These are phyloP conservation scores for Trametopsis cervina DNA, from an alignment of 768 basidiomycete species.

Conservation along the genomic window DNA sequence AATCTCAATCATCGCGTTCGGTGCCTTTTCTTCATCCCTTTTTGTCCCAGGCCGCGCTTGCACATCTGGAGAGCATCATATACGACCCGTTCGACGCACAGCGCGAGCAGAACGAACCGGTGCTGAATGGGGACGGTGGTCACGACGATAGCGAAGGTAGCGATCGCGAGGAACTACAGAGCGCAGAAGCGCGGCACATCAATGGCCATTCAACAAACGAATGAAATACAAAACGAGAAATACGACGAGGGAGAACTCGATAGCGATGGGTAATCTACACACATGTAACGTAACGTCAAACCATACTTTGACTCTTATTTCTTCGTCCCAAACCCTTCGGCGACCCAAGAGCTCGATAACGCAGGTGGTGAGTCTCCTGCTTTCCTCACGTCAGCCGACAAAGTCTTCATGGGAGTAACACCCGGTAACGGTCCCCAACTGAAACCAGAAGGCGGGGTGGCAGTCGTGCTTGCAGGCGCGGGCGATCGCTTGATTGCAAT, in stretches of 20 bases:
- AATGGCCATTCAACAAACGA: not conserved
- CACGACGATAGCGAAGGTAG: slow-evolving; percentile 2
- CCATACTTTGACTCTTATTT: not conserved
- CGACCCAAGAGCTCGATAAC: slow-evolving; percentile 14
- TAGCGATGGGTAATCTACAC: not conserved
- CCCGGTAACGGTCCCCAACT: slow-evolving; percentile 60
- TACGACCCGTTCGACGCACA: slow-evolving; percentile 38
- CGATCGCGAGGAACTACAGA: not conserved
- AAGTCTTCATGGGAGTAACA: slow-evolving; percentile 14
- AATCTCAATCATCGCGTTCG: not conserved
- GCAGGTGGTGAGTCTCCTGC: slow-evolving; percentile 1
- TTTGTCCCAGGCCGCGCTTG: slow-evolving; percentile 61
- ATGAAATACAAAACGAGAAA: not conserved
- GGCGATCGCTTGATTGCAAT: slow-evolving; percentile 25
- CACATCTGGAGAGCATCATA: slow-evolving; percentile 78
- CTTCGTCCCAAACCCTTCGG: slow-evolving; percentile 15
- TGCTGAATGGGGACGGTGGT: slow-evolving; percentile 11
- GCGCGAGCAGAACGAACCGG: slow-evolving; percentile 4
- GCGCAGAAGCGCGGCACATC: not conserved
- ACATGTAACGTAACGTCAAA: no score
- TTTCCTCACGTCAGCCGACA: slow-evolving; percentile 9
- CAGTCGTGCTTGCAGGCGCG: slow-evolving; percentile 7
- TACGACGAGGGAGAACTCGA: not conserved
- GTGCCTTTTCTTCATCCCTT: slow-evolving; percentile 15
- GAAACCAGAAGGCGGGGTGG: slow-evolving; percentile 30